Conservation (phyloP, 768 basidiomycete genomes). For the Termitomyces sp. region DNA sequence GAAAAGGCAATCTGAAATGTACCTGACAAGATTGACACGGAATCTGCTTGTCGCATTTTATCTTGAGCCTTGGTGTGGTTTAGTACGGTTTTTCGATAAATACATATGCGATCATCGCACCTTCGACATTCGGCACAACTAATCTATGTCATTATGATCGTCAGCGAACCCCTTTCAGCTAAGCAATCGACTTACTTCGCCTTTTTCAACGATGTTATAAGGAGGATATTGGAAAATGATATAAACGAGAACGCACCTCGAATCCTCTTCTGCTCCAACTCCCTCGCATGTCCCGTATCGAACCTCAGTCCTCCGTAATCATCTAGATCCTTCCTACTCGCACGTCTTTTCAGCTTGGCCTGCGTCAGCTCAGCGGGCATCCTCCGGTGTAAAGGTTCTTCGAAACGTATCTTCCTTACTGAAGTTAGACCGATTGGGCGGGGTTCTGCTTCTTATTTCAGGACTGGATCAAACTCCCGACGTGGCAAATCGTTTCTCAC, state of each 20-base stretch:
- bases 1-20: constrained; percentile 29
- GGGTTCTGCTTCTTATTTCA: neutral
- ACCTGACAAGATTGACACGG: constrained; percentile 77
- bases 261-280: constrained; percentile 71
- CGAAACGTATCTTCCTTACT: neutral
- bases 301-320: constrained; percentile 32
- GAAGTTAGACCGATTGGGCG: no score
- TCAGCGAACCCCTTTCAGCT: constrained; percentile 9
- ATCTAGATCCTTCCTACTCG: constrained; percentile 44
- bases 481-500: neutral
- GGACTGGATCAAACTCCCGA: neutral
- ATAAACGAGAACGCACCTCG: constrained; percentile 34
- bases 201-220: constrained; percentile 9
- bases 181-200: constrained; percentile 20
- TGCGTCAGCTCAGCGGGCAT: constrained; percentile 59
- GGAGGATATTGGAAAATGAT: constrained; percentile 8
- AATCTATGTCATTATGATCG: constrained; percentile 38
- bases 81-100: constrained; percentile 7
- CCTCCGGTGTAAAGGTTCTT: neutral
- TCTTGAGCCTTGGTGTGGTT: constrained; percentile 49
- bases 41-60: constrained; percentile 80
- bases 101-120: constrained; percentile 49
- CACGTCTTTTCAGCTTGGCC: constrained; percentile 43
- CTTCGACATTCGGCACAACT: constrained; percentile 77
- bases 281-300: constrained; percentile 52